phyloP scores from a whole-genome alignment of 306 rosid genomes.

The Fragaria nilgerrensis region DNA sequence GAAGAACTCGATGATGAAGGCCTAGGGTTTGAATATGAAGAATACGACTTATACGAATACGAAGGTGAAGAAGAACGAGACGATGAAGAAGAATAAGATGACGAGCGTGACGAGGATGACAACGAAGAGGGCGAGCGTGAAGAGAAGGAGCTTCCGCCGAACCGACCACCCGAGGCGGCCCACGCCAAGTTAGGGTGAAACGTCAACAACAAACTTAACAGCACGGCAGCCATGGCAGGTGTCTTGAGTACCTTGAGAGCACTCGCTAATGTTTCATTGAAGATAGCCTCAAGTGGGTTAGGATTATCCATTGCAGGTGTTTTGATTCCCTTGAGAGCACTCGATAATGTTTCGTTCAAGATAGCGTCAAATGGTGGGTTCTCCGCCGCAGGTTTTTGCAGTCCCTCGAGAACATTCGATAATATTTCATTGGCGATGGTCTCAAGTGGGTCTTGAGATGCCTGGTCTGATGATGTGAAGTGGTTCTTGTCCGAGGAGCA shows the following conservation, averaged over 20 bases:
- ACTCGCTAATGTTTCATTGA: conserved; percentile 6
- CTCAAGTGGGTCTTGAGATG: conserved; percentile 33
- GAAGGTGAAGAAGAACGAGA: not conserved
- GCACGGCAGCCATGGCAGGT: conserved; percentile 60
- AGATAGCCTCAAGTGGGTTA: conserved; percentile 38
- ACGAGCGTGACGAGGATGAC: conserved; percentile 30
- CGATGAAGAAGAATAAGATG: not conserved
- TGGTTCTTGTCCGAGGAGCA: conserved; percentile 18
- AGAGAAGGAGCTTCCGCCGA: conserved; percentile 76
- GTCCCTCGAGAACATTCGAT: conserved; percentile 33
- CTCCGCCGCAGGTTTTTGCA: conserved; percentile 50
- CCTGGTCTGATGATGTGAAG: not conserved
- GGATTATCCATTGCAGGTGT: conserved; percentile 4
- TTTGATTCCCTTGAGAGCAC: not conserved
- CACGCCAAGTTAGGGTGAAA: conserved; percentile 50
- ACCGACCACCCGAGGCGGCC: conserved; percentile 83
- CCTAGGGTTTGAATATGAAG: not conserved
- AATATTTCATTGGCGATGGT: conserved; percentile 22
- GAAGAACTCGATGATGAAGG: not conserved
- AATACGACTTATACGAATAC: not conserved
- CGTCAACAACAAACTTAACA: conserved; percentile 53
- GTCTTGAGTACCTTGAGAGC: conserved; percentile 49
- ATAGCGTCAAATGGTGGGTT: not conserved
- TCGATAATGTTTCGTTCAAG: not conserved
- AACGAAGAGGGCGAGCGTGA: conserved; percentile 30